These are phyloP conservation scores for Capronia coronata DNA, from an alignment of 2,329 filamentous ascomycete species.

Conservation along the genomic window DNA sequence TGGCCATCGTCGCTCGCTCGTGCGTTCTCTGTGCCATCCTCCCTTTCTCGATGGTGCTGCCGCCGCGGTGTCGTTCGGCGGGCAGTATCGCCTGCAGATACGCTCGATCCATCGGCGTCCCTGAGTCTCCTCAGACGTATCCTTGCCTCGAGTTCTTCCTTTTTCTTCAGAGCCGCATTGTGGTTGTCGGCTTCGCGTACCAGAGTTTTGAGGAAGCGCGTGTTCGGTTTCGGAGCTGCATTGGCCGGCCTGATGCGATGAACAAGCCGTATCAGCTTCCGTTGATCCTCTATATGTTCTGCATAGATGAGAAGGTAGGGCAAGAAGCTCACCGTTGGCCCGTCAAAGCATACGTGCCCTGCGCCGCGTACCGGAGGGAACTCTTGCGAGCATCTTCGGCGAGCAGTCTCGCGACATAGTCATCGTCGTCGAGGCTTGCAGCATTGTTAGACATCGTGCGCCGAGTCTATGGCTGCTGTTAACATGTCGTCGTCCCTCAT, in stretches of 20 bases:
- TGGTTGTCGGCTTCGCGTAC: constrained; percentile 83
- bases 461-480: background rate
- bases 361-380: constrained; percentile 65
- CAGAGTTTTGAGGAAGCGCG: constrained; percentile 77
- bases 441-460: constrained; percentile 15
- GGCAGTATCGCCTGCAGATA: constrained; percentile 8
- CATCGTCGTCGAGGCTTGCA: constrained; percentile 46
- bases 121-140: constrained; percentile 60
- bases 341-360: constrained; percentile 64
- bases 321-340: constrained; percentile 48
- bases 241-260: constrained; percentile 50
- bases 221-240: constrained; percentile 79
- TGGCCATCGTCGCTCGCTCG: constrained; percentile 28
- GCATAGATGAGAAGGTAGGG: constrained; percentile 20
- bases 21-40: constrained; percentile 29
- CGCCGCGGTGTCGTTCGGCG: constrained; percentile 27
- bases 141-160: constrained; percentile 71
- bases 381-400: constrained; percentile 70
- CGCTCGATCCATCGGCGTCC: constrained; percentile 36
- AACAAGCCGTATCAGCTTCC: background rate
- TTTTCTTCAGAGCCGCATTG: constrained; percentile 78
- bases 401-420: constrained; percentile 73
- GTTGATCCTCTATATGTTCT: background rate
- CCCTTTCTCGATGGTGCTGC: constrained; percentile 11
- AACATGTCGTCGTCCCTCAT: background rate